Evolutionary conservation across 805 yeast genomes (phyloP).

Genomic region (Pichia deserticola): DNA sequence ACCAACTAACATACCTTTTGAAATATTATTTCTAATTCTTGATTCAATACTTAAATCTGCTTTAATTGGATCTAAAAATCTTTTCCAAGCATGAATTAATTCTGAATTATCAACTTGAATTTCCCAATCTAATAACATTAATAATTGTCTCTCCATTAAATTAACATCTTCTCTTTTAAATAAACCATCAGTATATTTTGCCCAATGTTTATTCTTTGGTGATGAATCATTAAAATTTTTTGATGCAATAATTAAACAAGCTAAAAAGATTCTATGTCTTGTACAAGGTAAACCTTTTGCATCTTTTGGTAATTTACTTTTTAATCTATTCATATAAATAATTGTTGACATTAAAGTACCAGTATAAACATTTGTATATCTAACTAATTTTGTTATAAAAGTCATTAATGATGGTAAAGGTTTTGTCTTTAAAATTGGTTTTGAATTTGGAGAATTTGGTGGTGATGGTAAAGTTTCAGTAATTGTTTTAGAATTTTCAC

Average conservation of each 20-base stretch:
- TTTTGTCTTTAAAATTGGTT: conserved; percentile 28
- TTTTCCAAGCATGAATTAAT: conserved; percentile 33
- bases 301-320: conserved; percentile 54
- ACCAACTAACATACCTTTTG: conserved; percentile 23
- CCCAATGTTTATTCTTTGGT: conserved; percentile 76
- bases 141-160: conserved; percentile 72
- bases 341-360: conserved; percentile 70
- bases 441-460: conserved; percentile 20
- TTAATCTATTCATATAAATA: conserved; percentile 57
- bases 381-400: conserved; percentile 62
- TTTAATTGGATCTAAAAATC: conserved; percentile 48
- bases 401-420: conserved; percentile 65
- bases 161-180: conserved; percentile 63
- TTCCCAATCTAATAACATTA: conserved; percentile 66
- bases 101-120: conserved; percentile 41
- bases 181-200: conserved; percentile 67
- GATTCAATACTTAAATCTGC: conserved; percentile 27
- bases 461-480: conserved; percentile 29
- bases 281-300: conserved; percentile 77
- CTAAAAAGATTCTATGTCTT: conserved; percentile 67
- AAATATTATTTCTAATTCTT: conserved; percentile 23
- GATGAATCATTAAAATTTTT: conserved; percentile 73
- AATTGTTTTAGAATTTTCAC: conserved; percentile 35
- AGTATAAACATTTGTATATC: conserved; percentile 72
- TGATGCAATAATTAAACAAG: conserved; percentile 65